Conservation (phyloP, 345 rosid species). For the Carallia pectinifolia region DNA sequence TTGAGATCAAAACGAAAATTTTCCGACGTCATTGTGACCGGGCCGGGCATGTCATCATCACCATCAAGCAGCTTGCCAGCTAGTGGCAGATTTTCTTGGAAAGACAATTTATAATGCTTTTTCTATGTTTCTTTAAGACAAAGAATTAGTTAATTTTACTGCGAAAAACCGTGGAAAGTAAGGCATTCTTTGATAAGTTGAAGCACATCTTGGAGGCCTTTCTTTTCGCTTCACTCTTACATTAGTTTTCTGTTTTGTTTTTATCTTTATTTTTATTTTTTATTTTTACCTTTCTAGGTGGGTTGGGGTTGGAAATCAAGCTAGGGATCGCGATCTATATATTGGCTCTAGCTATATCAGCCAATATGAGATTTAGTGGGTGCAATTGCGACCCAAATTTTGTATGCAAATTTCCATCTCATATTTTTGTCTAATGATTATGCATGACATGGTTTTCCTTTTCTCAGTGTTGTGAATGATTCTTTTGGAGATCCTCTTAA, state of each 20-base stretch:
- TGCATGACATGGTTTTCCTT: no score
- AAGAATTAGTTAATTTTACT: conserved; percentile 2
- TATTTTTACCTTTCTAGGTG: background rate
- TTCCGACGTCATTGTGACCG: background rate
- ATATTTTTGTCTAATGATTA: no score
- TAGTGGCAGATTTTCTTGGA: no score
- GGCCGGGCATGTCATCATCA: no score
- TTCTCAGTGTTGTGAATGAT: no score
- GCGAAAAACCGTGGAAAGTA: background rate
- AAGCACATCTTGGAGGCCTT: conserved; percentile 3
- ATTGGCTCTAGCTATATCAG: conserved; percentile 2
- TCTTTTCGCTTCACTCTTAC: no score
- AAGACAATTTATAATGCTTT: conserved; percentile 6
- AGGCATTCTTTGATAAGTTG: conserved; percentile 4
- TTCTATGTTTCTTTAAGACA: background rate
- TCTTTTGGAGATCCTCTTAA: no score
- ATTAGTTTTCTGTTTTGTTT: no score
- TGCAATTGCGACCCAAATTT: conserved; percentile 18
- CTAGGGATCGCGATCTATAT: background rate
- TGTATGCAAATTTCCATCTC: conserved; percentile 12
- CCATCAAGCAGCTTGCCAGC: no score
- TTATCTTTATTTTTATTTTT: background rate
- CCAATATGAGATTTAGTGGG: conserved; percentile 14
- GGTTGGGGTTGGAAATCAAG: background rate
- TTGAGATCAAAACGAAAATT: background rate